These are phyloP conservation scores for Plectranthus barbatus DNA, from an alignment of 257 asterid species.

Conservation along the genomic window DNA sequence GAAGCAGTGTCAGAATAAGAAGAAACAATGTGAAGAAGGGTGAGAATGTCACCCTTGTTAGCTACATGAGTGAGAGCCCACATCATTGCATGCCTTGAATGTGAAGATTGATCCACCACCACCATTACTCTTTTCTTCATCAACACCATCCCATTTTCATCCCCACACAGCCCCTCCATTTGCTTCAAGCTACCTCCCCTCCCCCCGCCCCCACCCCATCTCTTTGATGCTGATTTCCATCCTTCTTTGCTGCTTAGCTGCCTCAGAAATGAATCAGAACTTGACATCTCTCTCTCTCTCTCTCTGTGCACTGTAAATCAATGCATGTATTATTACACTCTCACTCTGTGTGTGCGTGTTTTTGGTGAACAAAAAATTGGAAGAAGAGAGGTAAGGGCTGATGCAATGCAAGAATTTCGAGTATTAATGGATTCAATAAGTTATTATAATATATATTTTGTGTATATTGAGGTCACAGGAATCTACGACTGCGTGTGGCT, in stretches of 20 bases:
- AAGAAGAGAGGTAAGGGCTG: constrained; percentile 7
- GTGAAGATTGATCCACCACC: constrained; percentile 67
- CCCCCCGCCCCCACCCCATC: constrained; percentile 34
- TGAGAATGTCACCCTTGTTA: constrained; percentile 65
- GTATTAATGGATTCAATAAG: not conserved
- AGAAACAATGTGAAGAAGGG: constrained; percentile 58
- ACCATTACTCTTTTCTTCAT: constrained; percentile 90
- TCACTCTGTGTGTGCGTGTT: not conserved
- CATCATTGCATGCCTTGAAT: constrained; percentile 82
- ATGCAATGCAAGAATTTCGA: constrained; percentile 9
- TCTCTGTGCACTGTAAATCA: not conserved
- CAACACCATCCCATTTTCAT: constrained; percentile 30
- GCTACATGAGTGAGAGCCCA: constrained; percentile 91
- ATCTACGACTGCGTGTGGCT: constrained; percentile 26
- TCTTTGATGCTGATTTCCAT: constrained; percentile 52
- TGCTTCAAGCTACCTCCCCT: constrained; percentile 22
- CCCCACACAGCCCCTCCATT: constrained; percentile 29
- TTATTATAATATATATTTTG: not conserved
- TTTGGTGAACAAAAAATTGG: not conserved
- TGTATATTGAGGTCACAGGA: constrained; percentile 24
- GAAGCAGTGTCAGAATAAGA: constrained; percentile 26
- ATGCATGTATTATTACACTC: not conserved
- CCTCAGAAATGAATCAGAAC: constrained; percentile 57
- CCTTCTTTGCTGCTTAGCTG: constrained; percentile 75
- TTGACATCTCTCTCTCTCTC: constrained; percentile 26